phyloP scores from a whole-genome alignment of 176 grass and related monocot genomes.

The Zoysia japonica region DNA sequence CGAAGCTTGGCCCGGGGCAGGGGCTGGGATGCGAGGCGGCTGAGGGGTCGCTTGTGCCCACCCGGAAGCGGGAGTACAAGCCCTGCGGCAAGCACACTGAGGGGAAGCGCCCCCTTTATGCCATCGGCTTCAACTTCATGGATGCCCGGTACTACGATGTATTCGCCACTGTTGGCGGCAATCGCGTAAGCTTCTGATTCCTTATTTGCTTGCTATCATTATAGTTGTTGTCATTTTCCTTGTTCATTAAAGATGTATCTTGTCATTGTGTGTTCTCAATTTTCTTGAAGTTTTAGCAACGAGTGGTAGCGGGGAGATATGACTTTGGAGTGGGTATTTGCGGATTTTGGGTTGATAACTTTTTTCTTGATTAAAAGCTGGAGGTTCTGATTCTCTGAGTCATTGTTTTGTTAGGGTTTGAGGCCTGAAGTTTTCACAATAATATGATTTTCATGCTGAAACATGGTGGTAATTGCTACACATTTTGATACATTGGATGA shows the following conservation, averaged over 20 bases:
- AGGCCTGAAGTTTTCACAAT: neutral
- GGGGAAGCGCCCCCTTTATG: slow-evolving; percentile 84
- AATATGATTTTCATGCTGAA: slow-evolving; percentile 7
- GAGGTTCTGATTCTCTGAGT: neutral
- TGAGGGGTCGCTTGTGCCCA: slow-evolving; percentile 59
- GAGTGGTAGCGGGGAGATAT: neutral
- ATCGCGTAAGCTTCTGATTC: slow-evolving; percentile 40
- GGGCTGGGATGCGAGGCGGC: slow-evolving; percentile 68
- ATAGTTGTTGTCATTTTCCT: too few species aligned
- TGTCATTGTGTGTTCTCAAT: neutral
- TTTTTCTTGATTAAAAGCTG: neutral
- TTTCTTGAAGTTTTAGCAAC: neutral
- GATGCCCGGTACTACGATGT: slow-evolving; percentile 82
- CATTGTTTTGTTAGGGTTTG: neutral
- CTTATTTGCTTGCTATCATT: neutral
- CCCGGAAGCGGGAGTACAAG: slow-evolving; percentile 70
- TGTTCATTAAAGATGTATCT: too few species aligned
- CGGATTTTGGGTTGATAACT: neutral
- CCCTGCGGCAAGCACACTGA: slow-evolving; percentile 64
- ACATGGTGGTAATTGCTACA: neutral
- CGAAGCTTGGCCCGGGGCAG: slow-evolving; percentile 46
- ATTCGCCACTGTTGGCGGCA: slow-evolving; percentile 74
- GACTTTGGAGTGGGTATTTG: neutral
- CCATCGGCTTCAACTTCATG: slow-evolving; percentile 93
- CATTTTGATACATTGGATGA: neutral